phyloP scores from a whole-genome alignment of 805 yeast genomes.

The Monosporozyma aerobia region DNA sequence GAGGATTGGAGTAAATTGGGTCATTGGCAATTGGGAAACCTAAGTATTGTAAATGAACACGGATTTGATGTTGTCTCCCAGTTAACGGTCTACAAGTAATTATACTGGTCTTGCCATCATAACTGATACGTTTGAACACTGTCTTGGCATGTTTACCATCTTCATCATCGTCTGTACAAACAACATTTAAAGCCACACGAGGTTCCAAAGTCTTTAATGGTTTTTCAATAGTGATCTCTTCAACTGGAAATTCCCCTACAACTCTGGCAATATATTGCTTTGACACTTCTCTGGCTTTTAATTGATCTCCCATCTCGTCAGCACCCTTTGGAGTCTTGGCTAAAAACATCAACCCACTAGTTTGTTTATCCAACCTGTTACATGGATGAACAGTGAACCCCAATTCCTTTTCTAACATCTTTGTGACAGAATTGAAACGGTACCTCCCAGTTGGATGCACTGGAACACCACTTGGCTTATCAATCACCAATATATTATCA shows the following conservation, averaged over 20 bases:
- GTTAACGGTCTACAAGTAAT: conserved; percentile 81
- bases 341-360: conserved; percentile 86
- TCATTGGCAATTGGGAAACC: conserved; percentile 90
- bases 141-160: conserved; percentile 65
- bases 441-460: conserved; percentile 91
- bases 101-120: conserved; percentile 50
- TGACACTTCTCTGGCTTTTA: conserved; percentile 62
- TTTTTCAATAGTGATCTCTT: conserved; percentile 46
- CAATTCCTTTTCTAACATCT: conserved; percentile 61
- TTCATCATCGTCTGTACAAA: conserved; percentile 26
- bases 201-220: conserved; percentile 69
- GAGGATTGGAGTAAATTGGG: conserved; percentile 71
- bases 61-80: conserved; percentile 90
- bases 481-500: conserved; percentile 68
- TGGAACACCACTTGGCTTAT: conserved; percentile 91
- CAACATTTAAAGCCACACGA: conserved; percentile 54
- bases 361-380: conserved; percentile 77
- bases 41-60: conserved; percentile 81
- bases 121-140: conserved; percentile 52
- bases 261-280: conserved; percentile 86
- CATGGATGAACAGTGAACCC: conserved; percentile 70
- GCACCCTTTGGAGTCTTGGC: conserved; percentile 78
- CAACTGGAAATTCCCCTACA: conserved; percentile 69
- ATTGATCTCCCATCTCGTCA: conserved; percentile 61
- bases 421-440: conserved; percentile 65